A percentile compares a stretch with the other conserved stretches of the same genome.
Evolutionary conservation across 352 stramenopile species (phyloP).

Genomic region (Thalassiosira hispida): DNA sequence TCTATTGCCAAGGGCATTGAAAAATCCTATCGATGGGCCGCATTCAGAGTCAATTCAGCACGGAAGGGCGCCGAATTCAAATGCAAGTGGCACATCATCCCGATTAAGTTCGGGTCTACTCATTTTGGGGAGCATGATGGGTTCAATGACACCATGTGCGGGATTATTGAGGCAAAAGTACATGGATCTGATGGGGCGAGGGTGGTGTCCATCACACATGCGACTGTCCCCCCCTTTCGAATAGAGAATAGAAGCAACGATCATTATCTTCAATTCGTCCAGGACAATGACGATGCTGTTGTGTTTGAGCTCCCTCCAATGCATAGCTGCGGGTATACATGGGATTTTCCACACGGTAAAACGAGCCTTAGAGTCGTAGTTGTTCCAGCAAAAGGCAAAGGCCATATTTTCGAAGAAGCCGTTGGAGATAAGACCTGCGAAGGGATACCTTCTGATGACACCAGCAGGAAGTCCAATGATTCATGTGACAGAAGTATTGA

Average conservation of each 20-base stretch:
- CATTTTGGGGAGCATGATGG: conserved; percentile 53
- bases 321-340: conserved; percentile 60
- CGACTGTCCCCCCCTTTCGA: conserved; percentile 47
- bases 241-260: conserved; percentile 61
- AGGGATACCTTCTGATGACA: conserved; percentile 13
- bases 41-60: conserved; percentile 31
- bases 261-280: conserved; percentile 59
- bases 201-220: conserved; percentile 51
- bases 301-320: conserved; percentile 66
- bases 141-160: conserved; percentile 36
- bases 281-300: conserved; percentile 61
- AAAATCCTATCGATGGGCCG: conserved; percentile 24
- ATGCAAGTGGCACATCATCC: conserved; percentile 44
- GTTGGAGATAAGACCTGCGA: conserved; percentile 10
- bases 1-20: conserved; percentile 9
- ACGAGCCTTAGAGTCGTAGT: conserved; percentile 51
- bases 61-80: conserved; percentile 8
- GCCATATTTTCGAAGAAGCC: conserved; percentile 4
- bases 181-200: conserved; percentile 33
- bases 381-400: conserved; percentile 19
- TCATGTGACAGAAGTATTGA: conserved; percentile 4
- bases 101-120: conserved; percentile 19
- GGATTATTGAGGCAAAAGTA: conserved; percentile 44
- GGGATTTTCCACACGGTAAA: conserved; percentile 57
- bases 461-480: not conserved